Evolutionary conservation across 495 filamentous ascomycete genomes (phyloP).

Genomic region (Hyaloscypha variabilis): DNA sequence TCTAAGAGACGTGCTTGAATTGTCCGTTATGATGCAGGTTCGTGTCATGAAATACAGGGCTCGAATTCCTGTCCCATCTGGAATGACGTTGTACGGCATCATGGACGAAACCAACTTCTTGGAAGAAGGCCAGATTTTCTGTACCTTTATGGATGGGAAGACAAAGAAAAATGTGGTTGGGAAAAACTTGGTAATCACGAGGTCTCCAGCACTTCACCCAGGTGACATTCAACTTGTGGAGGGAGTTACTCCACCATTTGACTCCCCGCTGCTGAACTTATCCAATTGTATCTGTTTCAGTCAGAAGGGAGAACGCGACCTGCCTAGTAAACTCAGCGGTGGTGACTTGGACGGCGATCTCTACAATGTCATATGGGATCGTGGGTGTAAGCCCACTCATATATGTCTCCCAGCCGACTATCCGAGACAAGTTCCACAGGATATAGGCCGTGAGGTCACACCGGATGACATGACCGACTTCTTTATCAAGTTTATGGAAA

Average conservation of each 20-base stretch:
- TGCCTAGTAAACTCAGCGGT: slow-evolving; percentile 74
- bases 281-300: slow-evolving; percentile 77
- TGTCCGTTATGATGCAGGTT: slow-evolving; percentile 62
- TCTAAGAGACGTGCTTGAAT: slow-evolving; percentile 63
- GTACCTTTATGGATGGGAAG: slow-evolving; percentile 34
- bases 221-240: slow-evolving; percentile 72
- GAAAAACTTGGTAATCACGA: slow-evolving; percentile 59
- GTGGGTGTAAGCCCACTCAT: slow-evolving; percentile 39
- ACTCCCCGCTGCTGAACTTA: slow-evolving; percentile 59
- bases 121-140: slow-evolving; percentile 65
- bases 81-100: slow-evolving; percentile 61
- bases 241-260: slow-evolving; percentile 52
- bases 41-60: slow-evolving; percentile 74
- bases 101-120: slow-evolving; percentile 79
- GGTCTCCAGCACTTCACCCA: slow-evolving; percentile 75
- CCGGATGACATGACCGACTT: slow-evolving; percentile 70
- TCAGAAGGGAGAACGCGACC: slow-evolving; percentile 64
- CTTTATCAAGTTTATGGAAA: slow-evolving; percentile 79
- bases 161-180: slow-evolving; percentile 25
- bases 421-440: slow-evolving; percentile 49
- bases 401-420: slow-evolving; percentile 68
- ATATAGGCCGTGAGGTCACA: slow-evolving; percentile 56
- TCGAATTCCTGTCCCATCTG: slow-evolving; percentile 67
- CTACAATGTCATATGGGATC: slow-evolving; percentile 74
- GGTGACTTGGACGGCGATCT: slow-evolving; percentile 83